Percentiles rank a stretch among this genome's conserved stretches.
Conservation (phyloP, 2,329 filamentous ascomycete species). For the Paraphoma sp. region DNA sequence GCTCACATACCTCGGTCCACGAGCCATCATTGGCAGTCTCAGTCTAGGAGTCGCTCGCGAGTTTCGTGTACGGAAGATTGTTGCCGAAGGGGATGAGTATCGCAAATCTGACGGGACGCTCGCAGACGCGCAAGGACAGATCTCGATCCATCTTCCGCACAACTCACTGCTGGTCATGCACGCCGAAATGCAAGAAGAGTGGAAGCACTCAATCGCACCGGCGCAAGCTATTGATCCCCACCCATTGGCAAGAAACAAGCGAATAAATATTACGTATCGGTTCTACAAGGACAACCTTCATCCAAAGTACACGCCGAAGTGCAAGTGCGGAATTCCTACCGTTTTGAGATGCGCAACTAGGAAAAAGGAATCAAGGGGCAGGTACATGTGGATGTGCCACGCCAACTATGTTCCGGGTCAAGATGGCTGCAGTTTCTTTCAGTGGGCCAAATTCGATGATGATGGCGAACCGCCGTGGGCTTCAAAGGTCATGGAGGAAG, state of each 20-base stretch:
- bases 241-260: slow-evolving; percentile 76
- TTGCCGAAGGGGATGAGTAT: slow-evolving; percentile 63
- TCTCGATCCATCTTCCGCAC: slow-evolving; percentile 91
- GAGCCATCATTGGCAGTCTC: slow-evolving; percentile 85
- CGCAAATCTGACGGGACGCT: slow-evolving; percentile 46
- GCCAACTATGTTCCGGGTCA: slow-evolving; percentile 72
- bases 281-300: slow-evolving; percentile 81
- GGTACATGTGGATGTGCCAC: slow-evolving; percentile 96
- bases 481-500: background rate
- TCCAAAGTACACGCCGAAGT: slow-evolving; percentile 78
- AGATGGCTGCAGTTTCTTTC: slow-evolving; percentile 51
- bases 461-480: slow-evolving; percentile 79
- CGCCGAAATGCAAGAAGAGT: slow-evolving; percentile 95
- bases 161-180: slow-evolving; percentile 96
- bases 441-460: slow-evolving; percentile 56
- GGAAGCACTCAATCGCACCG: slow-evolving; percentile 88
- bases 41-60: slow-evolving; percentile 92
- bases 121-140: slow-evolving; percentile 78
- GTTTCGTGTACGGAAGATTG: slow-evolving; percentile 82
- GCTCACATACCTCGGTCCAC: slow-evolving; percentile 89
- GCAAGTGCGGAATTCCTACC: slow-evolving; percentile 73
- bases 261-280: slow-evolving; percentile 94
- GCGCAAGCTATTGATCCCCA: slow-evolving; percentile 82
- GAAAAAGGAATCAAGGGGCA: slow-evolving; percentile 76
- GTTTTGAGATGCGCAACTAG: slow-evolving; percentile 80